Evolutionary conservation across 2,329 filamentous ascomycete genomes (phyloP), one percentile per base, ranked within the genome.

Genomic region (Aspergillus sp.): DNA sequence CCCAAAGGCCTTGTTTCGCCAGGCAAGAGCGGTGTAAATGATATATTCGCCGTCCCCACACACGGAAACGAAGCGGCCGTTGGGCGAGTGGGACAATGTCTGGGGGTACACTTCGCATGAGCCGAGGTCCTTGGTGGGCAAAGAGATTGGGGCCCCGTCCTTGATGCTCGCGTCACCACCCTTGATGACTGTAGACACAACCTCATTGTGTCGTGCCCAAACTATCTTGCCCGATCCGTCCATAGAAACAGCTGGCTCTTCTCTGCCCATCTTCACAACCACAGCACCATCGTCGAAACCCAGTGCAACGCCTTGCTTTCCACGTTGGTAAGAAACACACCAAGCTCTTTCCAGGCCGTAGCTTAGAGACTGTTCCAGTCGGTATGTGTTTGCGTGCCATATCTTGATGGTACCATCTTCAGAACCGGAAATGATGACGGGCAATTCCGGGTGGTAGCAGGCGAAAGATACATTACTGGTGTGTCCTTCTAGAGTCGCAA

Each of bases 41-140:
- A 98, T 98, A 81, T 97, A 99, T 79, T 99, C 95, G 65, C 95
- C 95, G 75, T 99, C 95, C 68, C 95, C 95, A 68, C 94, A 98
- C 2, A 93, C 89, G 19, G 91, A 91, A 53, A 95, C 91, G 69
- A 95, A 95, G 63, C 93, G 88, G 55, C 93, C 93, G 70, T 99
- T 99, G 41, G 95, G 92, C n/a, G 93, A 97, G 81, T 99, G 95
- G 41, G 92, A 86, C 55, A 99, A 85, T 0, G 93, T 96, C 74
- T 97, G 93, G 1, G 95, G 95, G 78, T 97, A 99, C 48, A 99
- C 90, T 80, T 99, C 95, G 75, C 94, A 98, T 41, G 91, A 95
- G 41, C 95, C 95, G 50, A 99, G 87, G 66, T 99, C 95, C 81
- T 99, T 99, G 54, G 91, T 93, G 2, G 93, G 89, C 4, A 99